These are phyloP conservation scores for Hydrangea macrophylla DNA, from an alignment of 148 eudicot genomes.

Conservation along the genomic window DNA sequence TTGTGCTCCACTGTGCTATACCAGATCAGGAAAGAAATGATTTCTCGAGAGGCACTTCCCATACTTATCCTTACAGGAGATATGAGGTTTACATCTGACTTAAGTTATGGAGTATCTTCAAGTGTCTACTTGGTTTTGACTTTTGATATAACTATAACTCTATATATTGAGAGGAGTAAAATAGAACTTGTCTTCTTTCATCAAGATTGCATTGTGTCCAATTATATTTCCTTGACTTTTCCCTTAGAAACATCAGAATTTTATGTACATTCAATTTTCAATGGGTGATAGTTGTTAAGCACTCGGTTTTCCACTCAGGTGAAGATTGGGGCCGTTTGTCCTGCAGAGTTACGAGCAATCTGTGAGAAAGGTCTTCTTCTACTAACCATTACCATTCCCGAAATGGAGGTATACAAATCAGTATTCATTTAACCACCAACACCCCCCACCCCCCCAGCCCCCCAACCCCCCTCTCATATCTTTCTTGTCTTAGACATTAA, in stretches of 20 bases:
- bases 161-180: background rate
- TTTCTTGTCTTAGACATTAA: background rate
- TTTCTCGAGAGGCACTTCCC: slow-evolving; percentile 36
- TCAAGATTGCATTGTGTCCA: no score
- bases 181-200: no score
- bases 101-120: background rate
- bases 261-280: background rate
- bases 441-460: background rate
- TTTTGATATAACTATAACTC: background rate
- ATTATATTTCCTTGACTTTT: background rate
- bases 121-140: background rate
- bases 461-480: background rate
- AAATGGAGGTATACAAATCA: slow-evolving; percentile 74
- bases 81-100: slow-evolving; percentile 50
- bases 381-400: slow-evolving; percentile 88
- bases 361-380: slow-evolving; percentile 93
- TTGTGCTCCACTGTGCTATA: slow-evolving; percentile 82
- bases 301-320: slow-evolving; percentile 36
- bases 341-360: slow-evolving; percentile 60
- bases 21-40: slow-evolving; percentile 48
- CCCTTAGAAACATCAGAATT: background rate
- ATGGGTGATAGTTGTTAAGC: slow-evolving; percentile 4
- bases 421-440: background rate
- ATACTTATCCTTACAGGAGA: slow-evolving; percentile 42
- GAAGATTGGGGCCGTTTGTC: slow-evolving; percentile 51